Evolutionary conservation across 2,329 filamentous ascomycete genomes (phyloP).

Genomic region (Aureobasidium sp.): DNA sequence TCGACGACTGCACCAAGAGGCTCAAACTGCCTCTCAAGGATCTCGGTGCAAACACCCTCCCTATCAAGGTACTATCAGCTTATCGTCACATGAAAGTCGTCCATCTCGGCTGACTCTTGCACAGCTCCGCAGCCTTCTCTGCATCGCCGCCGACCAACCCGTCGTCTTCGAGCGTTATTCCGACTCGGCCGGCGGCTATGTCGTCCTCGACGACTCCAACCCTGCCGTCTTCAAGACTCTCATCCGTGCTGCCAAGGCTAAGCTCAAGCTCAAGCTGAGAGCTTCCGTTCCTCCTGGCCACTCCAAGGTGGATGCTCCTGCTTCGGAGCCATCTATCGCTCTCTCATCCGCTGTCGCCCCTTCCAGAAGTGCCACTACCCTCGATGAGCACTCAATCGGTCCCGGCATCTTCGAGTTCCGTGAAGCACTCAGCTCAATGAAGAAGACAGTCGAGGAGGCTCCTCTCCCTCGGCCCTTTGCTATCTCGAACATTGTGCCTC

Average conservation of each 20-base stretch:
- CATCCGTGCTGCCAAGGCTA: slow-evolving; percentile 92
- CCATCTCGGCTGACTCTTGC: background rate
- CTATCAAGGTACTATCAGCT: slow-evolving; percentile 58
- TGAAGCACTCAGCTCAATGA: slow-evolving; percentile 24
- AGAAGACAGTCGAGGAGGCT: slow-evolving; percentile 28
- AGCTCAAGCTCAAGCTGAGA: slow-evolving; percentile 87
- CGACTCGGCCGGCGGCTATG: slow-evolving; percentile 76
- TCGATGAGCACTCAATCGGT: slow-evolving; percentile 23
- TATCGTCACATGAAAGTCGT: background rate
- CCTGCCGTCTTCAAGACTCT: slow-evolving; percentile 89
- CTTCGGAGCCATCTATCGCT: slow-evolving; percentile 17
- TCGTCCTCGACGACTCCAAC: slow-evolving; percentile 71
- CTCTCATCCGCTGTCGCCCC: slow-evolving; percentile 21
- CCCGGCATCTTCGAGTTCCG: slow-evolving; percentile 32
- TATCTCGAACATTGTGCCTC: background rate
- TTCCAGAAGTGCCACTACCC: slow-evolving; percentile 16
- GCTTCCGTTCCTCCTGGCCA: slow-evolving; percentile 24
- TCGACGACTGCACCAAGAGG: slow-evolving; percentile 66
- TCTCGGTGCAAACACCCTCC: slow-evolving; percentile 63
- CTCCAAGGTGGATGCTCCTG: background rate
- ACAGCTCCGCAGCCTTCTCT: slow-evolving; percentile 63
- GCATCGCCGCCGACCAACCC: slow-evolving; percentile 53
- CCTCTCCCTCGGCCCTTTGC: slow-evolving; percentile 35
- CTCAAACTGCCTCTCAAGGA: slow-evolving; percentile 88
- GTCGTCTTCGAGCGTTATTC: slow-evolving; percentile 86